Percentiles rank a stretch among this genome's conserved stretches.
Conservation (phyloP, 331 rosid genomes). For the Quercus lobata region DNA sequence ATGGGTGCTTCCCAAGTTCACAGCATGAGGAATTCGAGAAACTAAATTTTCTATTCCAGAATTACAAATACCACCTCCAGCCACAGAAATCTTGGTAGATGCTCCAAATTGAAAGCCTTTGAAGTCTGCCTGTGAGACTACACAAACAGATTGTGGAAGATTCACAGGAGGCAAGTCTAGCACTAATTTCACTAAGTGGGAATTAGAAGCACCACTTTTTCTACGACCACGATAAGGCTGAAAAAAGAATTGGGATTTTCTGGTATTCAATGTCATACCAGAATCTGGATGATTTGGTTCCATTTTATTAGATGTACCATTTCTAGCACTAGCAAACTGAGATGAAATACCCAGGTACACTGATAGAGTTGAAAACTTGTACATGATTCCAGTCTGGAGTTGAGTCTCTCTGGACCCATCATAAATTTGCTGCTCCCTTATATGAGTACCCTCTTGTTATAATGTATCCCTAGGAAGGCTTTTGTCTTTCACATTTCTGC, state of each 20-base stretch:
- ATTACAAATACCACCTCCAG: conserved; percentile 37
- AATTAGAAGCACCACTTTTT: conserved; percentile 24
- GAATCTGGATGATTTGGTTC: conserved; percentile 37
- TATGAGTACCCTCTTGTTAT: conserved; percentile 30
- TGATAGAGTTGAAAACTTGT: conserved; percentile 32
- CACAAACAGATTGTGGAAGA: conserved; percentile 88
- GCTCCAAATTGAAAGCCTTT: conserved; percentile 50
- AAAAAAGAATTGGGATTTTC: conserved; percentile 37
- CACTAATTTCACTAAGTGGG: conserved; percentile 72
- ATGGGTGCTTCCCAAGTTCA: conserved; percentile 21
- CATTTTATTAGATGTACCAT: conserved; percentile 30
- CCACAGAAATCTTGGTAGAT: conserved; percentile 33
- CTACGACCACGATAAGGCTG: conserved; percentile 59
- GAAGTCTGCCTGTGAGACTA: conserved; percentile 78
- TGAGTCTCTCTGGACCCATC: conserved; percentile 36
- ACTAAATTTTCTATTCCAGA: conserved; percentile 28
- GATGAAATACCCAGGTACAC: conserved; percentile 35
- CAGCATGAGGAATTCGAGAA: conserved; percentile 42
- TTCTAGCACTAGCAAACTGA: conserved; percentile 32
- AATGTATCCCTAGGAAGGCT: conserved; percentile 34
- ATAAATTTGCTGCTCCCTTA: conserved; percentile 19
- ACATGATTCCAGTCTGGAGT: conserved; percentile 36
- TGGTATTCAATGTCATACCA: conserved; percentile 13
- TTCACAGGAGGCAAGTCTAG: conserved; percentile 91
- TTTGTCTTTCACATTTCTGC: conserved; percentile 35